Evolutionary conservation across 2,329 filamentous ascomycete species (phyloP), one percentile per base, ranked within the genome.

Genomic region (Penicillium corylophilum): DNA sequence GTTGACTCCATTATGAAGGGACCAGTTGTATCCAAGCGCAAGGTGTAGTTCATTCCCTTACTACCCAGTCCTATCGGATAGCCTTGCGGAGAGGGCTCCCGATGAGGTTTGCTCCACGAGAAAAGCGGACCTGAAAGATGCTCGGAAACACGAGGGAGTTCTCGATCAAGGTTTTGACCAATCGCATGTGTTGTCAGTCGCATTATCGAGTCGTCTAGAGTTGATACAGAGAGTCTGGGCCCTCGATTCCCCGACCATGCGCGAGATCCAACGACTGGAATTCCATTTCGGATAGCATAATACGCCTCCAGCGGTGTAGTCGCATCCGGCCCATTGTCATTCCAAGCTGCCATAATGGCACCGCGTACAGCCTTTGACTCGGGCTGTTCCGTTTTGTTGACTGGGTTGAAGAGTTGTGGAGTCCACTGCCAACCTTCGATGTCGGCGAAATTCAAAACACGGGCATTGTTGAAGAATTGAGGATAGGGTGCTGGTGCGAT

Each of bases 21-120:
- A 0, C 76, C 75, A 0, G 72, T 61, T n/a, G 80, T 57, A 0
- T 70, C 66, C 13, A 84, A 70, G 0, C 75, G 72, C 1, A 85
- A 71, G 0, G 77, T 82, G 63, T 84, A 84, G 59, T 83, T 73
- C 51, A 79, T 72, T 2, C 82, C 82, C 61, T 84, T 85, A 29
- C 77, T 79, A 0, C 65, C 64, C 8, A 81, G 62, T 74, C 22
- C 73, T 64, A 36, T 72, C 74, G 45, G 29, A 10, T 54, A 44
- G 22, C 56, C 44, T 20, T 59, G 42, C 1, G 53, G 45, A 42
- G 10, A 66, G 57, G 57, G 76, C 74, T 7, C 64, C 56, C 28
- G 75, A 51, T 8, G 8, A 4, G 52, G 78, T 69, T 0, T 63
- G 67, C 4, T 68, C 64, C 15, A 71, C 56, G 62, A 3, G 72